Percentiles rank a stretch among this genome's conserved stretches.
Conservation (phyloP, 768 basidiomycete species). For the Leccinum rimulosum region DNA sequence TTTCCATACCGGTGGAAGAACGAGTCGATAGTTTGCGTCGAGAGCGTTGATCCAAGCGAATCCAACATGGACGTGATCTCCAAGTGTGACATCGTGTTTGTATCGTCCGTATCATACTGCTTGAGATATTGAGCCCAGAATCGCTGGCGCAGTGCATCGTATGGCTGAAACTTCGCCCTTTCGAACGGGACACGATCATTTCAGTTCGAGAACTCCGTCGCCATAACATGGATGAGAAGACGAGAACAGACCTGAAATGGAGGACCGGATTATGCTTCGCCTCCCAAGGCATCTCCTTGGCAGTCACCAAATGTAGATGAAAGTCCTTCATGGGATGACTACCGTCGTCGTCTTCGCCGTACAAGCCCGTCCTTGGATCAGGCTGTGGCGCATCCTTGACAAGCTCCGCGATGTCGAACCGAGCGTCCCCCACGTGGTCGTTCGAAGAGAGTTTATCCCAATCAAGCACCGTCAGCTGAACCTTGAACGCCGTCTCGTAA, state of each 20-base stretch:
- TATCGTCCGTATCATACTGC: constrained; percentile 90
- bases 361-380: constrained; percentile 49
- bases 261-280: constrained; percentile 68
- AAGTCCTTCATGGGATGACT: constrained; percentile 66
- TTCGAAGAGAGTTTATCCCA: constrained; percentile 95
- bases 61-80: constrained; percentile 96
- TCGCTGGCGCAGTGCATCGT: constrained; percentile 82
- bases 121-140: constrained; percentile 89
- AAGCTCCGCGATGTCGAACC: constrained; percentile 69
- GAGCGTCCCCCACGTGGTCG: constrained; percentile 82
- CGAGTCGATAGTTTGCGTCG: constrained; percentile 67
- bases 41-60: constrained; percentile 92
- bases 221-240: background rate
- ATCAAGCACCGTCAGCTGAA: constrained; percentile 84
- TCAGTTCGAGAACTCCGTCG: background rate
- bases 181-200: background rate
- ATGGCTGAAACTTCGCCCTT: constrained; percentile 94
- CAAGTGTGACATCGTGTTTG: constrained; percentile 66
- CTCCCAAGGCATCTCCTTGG: constrained; percentile 69
- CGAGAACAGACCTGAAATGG: constrained; percentile 50
- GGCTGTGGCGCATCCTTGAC: constrained; percentile 66
- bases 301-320: constrained; percentile 57
- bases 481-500: constrained; percentile 76
- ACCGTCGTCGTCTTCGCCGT: constrained; percentile 36
- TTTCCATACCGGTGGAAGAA: constrained; percentile 79